These are phyloP conservation scores for Phialemoniopsis sp. DNA, from an alignment of 2,329 filamentous ascomycete species.

Conservation along the genomic window DNA sequence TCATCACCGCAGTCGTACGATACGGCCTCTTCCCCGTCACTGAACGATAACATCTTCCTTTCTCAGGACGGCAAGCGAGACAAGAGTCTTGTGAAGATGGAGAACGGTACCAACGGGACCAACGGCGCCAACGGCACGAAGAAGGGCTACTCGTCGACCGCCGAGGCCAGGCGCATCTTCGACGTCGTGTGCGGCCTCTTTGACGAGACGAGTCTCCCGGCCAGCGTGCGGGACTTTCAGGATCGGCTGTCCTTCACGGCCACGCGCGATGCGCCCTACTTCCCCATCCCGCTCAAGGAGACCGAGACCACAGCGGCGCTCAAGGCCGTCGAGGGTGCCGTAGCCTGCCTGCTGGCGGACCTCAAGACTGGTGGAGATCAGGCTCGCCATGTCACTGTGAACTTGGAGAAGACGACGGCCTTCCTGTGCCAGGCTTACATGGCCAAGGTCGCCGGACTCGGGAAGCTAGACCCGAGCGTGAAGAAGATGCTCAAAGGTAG, in stretches of 20 bases:
- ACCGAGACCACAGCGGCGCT: conserved; percentile 38
- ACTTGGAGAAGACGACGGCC: conserved; percentile 35
- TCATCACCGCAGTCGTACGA: too few relatives aligned
- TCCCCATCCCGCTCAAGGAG: conserved; percentile 34
- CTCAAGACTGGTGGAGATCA: conserved; percentile 57
- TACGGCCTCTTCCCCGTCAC: too few relatives aligned
- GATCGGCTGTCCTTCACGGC: conserved; percentile 6
- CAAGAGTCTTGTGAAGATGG: background rate
- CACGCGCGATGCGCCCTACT: conserved; percentile 14
- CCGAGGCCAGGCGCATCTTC: conserved; percentile 17
- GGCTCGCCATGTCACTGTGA: conserved; percentile 35
- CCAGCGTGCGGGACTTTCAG: conserved; percentile 1
- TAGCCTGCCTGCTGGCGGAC: conserved; percentile 41
- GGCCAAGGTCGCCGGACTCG: conserved; percentile 48
- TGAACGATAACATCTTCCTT: too few relatives aligned
- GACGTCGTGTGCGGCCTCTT: conserved; percentile 1
- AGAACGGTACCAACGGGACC: background rate
- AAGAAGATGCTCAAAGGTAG: conserved; percentile 28
- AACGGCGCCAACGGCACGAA: too few relatives aligned
- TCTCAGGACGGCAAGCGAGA: background rate
- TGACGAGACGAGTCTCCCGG: conserved; percentile 3
- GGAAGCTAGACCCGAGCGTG: conserved; percentile 40
- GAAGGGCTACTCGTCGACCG: conserved; percentile 8
- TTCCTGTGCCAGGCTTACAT: conserved; percentile 57
- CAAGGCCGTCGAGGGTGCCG: conserved; percentile 55